Percentiles rank a stretch among this genome's conserved stretches.
Evolutionary conservation across 2,329 filamentous ascomycete species (phyloP).

Genomic region (Aspergillus ochraceus): DNA sequence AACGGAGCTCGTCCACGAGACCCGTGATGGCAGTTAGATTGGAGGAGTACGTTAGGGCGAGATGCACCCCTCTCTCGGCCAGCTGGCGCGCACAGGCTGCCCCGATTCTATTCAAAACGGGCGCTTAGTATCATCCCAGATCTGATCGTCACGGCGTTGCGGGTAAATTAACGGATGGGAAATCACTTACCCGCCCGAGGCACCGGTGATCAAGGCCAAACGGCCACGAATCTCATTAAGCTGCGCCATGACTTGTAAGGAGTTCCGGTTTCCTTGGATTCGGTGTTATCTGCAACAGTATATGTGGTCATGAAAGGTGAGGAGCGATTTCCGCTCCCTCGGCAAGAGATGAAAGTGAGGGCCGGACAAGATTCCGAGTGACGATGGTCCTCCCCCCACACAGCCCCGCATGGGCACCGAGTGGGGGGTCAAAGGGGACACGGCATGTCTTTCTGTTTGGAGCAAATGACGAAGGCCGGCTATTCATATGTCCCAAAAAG

Average conservation of each 20-base stretch:
- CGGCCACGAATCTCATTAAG: constrained; percentile 53
- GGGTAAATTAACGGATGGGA: not conserved
- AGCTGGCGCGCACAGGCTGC: constrained; percentile 59
- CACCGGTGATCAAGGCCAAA: constrained; percentile 61
- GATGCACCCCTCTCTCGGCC: constrained; percentile 51
- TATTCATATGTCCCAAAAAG: not conserved
- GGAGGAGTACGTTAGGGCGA: constrained; percentile 61
- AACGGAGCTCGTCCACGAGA: constrained; percentile 46
- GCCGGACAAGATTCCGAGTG: not conserved
- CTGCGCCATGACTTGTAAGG: constrained; percentile 13
- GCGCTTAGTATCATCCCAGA: constrained; percentile 4
- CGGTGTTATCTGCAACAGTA: not conserved
- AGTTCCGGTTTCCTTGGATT: not conserved
- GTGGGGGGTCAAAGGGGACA: not conserved
- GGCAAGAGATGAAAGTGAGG: not conserved
- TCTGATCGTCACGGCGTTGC: not conserved
- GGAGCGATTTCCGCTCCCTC: not conserved
- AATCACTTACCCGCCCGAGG: constrained; percentile 57
- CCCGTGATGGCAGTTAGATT: constrained; percentile 49
- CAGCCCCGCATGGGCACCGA: constrained; percentile 9
- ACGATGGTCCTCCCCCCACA: not conserved
- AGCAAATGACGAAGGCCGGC: not conserved
- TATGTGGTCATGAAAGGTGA: not conserved
- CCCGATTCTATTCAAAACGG: constrained; percentile 53
- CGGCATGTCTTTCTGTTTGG: not conserved